These are phyloP conservation scores for Carex kokanica DNA, from an alignment of 176 grass and related monocot genomes.

Conservation along the genomic window DNA sequence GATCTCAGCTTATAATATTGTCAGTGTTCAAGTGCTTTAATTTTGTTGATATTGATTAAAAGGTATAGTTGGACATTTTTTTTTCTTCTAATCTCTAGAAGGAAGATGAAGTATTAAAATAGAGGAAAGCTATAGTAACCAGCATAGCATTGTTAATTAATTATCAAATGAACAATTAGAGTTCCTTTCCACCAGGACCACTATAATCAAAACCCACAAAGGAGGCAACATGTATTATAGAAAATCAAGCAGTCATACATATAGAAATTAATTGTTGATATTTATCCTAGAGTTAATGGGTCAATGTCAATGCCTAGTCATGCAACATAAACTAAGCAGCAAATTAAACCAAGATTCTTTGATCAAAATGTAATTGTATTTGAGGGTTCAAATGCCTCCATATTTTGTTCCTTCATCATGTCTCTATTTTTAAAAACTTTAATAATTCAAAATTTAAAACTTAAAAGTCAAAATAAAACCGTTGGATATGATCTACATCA, in stretches of 20 bases:
- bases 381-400: too few relatives aligned
- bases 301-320: constrained; percentile 57
- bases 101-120: not conserved
- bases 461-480: too few relatives aligned
- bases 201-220: constrained; percentile 14
- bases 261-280: constrained; percentile 43
- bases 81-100: not conserved
- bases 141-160: not conserved
- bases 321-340: constrained; percentile 43
- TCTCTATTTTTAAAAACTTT: too few relatives aligned
- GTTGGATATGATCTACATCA: too few relatives aligned
- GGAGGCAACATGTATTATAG: constrained; percentile 43
- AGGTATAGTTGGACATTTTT: not conserved
- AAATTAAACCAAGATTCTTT: constrained; percentile 34
- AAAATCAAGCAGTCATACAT: not conserved
- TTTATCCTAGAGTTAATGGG: constrained; percentile 44
- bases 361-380: not conserved
- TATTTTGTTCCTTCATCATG: too few relatives aligned
- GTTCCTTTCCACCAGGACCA: not conserved
- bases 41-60: not conserved
- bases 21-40: not conserved
- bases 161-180: not conserved
- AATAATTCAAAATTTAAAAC: too few relatives aligned
- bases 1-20: not conserved
- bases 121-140: not conserved